Base-by-base conservation (phyloP, 208 protist genomes). In the Spongospora subterranea region DNA sequence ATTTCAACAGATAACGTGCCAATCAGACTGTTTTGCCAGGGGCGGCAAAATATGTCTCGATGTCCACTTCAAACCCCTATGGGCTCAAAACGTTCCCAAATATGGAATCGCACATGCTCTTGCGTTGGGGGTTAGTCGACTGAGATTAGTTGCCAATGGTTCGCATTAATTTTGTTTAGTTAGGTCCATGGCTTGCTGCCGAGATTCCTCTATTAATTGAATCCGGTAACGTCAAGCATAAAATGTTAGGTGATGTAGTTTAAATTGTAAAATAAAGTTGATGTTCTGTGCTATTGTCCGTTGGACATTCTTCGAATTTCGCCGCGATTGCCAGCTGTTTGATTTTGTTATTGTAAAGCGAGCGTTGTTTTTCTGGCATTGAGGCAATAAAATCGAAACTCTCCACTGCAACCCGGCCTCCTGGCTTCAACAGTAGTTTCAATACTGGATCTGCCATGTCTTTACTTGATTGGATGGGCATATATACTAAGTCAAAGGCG, bases 21-120 rank as follows among this genome's bases (percentile, higher is more conserved):
- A n/a, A 60, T 11, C 66, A 6, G 45, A 88, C 13, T 40, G 77
- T 93, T 77, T 94, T 97, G n/a, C n/a, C n/a, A n/a, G n/a, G 46
- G 98, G 98, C 17, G 98, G 98, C 45, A 98, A 98, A 91, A 99
- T 99, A 88, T 99, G 98, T 94, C 97, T 98, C 92, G 98, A 97
- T 41, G 96, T 96, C 43, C 98, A 99, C 91, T 99, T 99, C 93
- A 97, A 98, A 53, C 98, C 98, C 6, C 91, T 99, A 0, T 99
- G 98, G 98, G 95, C 97, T 17, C 94, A 96, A 88, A 99, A 99
- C 92, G 96, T 97, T 64, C 98, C 98, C 46, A 96, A 97, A 91
- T 99, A 99, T 94, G 98, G 98, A 45, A 98, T 99, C 93, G 98
- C 96, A 46, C 98, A 99, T 93, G 97, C 96, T 17, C 95, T 99